These are phyloP conservation scores for Perilla frutescens DNA, from an alignment of 257 asterid species.

Conservation along the genomic window DNA sequence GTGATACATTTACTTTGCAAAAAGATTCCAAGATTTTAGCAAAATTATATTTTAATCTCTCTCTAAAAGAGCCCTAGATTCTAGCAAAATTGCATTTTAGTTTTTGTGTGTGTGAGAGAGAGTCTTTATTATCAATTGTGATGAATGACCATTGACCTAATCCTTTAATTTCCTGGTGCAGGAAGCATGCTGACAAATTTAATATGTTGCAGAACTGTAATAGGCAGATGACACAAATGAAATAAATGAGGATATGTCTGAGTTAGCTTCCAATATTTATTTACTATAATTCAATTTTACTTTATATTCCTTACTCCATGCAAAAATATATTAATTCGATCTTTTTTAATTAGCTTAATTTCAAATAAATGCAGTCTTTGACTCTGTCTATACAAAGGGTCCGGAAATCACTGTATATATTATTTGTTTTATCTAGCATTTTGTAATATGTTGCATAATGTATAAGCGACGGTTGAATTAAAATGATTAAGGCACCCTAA, in stretches of 20 bases:
- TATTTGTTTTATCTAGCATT: neutral
- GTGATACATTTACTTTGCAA: conserved; percentile 6
- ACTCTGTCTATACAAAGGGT: too few relatives aligned
- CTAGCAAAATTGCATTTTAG: conserved; percentile 22
- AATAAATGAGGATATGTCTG: conserved; percentile 52
- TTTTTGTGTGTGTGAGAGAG: neutral
- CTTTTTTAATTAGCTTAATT: neutral
- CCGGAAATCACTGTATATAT: too few relatives aligned
- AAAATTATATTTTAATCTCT: neutral
- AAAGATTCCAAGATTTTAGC: neutral
- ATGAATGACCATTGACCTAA: conserved; percentile 40
- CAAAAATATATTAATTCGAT: neutral
- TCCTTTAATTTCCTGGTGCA: conserved; percentile 41
- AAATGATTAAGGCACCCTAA: too few relatives aligned
- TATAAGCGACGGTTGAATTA: too few relatives aligned
- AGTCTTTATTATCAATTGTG: neutral
- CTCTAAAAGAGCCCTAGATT: neutral
- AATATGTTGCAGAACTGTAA: conserved; percentile 51
- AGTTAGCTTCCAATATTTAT: conserved; percentile 47
- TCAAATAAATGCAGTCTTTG: neutral
- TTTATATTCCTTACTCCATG: conserved; percentile 24
- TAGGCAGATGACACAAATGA: conserved; percentile 44
- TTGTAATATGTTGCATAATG: neutral
- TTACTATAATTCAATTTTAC: neutral
- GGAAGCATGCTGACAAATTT: conserved; percentile 62